phyloP scores from a whole-genome alignment of 2,329 filamentous ascomycete genomes.

The Pseudogymnoascus sp. region DNA sequence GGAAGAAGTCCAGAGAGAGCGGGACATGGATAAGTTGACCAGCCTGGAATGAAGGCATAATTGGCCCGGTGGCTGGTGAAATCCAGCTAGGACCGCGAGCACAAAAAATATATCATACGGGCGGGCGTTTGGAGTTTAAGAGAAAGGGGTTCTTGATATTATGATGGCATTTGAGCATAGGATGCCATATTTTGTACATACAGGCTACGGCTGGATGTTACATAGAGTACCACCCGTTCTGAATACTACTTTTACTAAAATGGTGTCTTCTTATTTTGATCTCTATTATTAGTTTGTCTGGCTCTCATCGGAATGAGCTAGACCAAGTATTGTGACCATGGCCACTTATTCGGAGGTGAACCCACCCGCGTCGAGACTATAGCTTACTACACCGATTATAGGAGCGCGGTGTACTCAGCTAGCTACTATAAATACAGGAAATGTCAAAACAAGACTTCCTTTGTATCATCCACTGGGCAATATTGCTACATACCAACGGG shows the following conservation, averaged over 20 bases:
- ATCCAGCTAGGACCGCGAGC: neutral
- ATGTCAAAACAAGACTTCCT: neutral
- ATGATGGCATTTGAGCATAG: neutral
- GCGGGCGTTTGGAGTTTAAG: neutral
- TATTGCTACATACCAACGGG: neutral
- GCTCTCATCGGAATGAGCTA: neutral
- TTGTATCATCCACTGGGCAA: neutral
- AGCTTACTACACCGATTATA: neutral
- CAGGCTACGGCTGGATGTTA: neutral
- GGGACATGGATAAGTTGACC: slow-evolving; percentile 57
- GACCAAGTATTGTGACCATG: neutral
- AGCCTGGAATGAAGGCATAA: slow-evolving; percentile 27
- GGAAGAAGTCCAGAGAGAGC: slow-evolving; percentile 36
- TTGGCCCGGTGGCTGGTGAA: neutral
- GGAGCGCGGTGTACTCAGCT: neutral
- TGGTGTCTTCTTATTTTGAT: neutral
- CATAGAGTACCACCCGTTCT: neutral
- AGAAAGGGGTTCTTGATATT: neutral
- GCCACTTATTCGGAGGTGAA: neutral
- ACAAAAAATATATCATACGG: slow-evolving; percentile 1
- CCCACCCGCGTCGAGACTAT: too few relatives aligned
- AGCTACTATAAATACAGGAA: neutral
- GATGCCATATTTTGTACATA: slow-evolving; percentile 1
- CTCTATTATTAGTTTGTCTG: neutral
- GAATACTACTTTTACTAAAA: neutral